Evolutionary conservation across 495 filamentous ascomycete species (phyloP).

Genomic region (Aspergillus bertholletiae): DNA sequence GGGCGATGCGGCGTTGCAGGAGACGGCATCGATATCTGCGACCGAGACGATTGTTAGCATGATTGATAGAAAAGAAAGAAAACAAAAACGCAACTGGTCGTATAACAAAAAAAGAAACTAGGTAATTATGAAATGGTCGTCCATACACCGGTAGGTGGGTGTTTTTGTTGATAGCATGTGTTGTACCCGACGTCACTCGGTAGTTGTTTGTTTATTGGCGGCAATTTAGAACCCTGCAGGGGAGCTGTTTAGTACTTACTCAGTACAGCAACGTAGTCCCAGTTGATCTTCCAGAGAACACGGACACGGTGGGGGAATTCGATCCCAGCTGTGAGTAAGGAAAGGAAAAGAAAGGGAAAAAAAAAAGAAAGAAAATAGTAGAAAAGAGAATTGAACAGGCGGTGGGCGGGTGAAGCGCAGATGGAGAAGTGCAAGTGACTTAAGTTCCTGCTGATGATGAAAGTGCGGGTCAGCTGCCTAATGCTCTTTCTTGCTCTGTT

Average conservation of each 20-base stretch:
- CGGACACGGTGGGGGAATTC: background rate
- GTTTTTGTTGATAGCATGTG: conserved; percentile 1
- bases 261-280: too few species aligned
- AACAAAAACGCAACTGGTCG: too few species aligned
- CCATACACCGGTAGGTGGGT: background rate
- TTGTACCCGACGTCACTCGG: conserved; percentile 8
- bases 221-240: background rate
- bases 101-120: too few species aligned
- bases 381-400: background rate
- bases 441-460: background rate
- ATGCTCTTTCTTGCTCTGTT: background rate
- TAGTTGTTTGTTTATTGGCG: conserved; percentile 6
- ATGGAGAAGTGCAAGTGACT: background rate
- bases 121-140: conserved; percentile 10
- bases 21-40: conserved; percentile 42
- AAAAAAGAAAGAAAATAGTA: background rate
- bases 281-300: background rate
- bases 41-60: conserved; percentile 13
- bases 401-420: background rate
- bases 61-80: conserved; percentile 4
- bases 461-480: background rate
- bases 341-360: background rate
- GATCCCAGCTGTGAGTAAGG: background rate
- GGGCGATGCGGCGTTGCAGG: conserved; percentile 39
- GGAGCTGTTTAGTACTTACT: background rate